These are phyloP conservation scores for Malus asiatica DNA, from an alignment of 306 rosid species.

Conservation along the genomic window DNA sequence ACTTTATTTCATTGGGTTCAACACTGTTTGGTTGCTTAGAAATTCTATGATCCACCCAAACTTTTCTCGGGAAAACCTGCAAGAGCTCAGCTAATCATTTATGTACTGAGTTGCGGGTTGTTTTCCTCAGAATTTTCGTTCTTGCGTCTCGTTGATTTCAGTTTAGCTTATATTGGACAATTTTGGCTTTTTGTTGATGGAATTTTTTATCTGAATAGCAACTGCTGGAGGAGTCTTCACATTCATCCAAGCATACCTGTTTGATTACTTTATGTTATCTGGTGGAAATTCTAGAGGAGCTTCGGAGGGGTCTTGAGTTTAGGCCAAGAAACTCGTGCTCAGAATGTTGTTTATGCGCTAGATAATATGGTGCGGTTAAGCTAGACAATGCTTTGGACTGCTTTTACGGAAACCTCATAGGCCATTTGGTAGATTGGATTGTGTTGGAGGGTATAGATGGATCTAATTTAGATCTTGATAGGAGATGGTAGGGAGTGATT, in stretches of 20 bases:
- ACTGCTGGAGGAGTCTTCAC: slow-evolving; percentile 12
- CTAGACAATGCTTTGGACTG: slow-evolving; percentile 13
- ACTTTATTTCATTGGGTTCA: neutral
- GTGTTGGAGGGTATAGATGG: slow-evolving; percentile 26
- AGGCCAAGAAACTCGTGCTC: slow-evolving; percentile 11
- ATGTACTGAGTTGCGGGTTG: neutral
- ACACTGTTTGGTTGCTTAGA: slow-evolving; percentile 4
- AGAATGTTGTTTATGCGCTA: neutral
- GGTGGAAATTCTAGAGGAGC: neutral
- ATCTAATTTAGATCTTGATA: slow-evolving; percentile 21
- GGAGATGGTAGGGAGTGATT: slow-evolving; percentile 59
- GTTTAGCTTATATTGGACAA: neutral
- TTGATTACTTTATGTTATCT: neutral
- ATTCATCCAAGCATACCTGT: slow-evolving; percentile 12
- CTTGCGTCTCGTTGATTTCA: neutral
- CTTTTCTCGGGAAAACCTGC: neutral
- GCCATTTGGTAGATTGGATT: slow-evolving; percentile 18
- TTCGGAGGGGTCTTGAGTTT: slow-evolving; percentile 5
- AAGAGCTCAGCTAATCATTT: neutral
- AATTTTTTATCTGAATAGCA: slow-evolving; percentile 21
- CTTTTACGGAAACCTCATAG: slow-evolving; percentile 17
- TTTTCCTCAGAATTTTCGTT: neutral
- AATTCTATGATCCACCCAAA: neutral
- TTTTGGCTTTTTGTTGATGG: slow-evolving; percentile 5
- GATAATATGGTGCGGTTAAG: slow-evolving; percentile 14